A percentile compares a stretch with the other conserved stretches of the same genome.
Conservation (phyloP, 73 alveolate species). For the Tetrahymena elliotti region DNA sequence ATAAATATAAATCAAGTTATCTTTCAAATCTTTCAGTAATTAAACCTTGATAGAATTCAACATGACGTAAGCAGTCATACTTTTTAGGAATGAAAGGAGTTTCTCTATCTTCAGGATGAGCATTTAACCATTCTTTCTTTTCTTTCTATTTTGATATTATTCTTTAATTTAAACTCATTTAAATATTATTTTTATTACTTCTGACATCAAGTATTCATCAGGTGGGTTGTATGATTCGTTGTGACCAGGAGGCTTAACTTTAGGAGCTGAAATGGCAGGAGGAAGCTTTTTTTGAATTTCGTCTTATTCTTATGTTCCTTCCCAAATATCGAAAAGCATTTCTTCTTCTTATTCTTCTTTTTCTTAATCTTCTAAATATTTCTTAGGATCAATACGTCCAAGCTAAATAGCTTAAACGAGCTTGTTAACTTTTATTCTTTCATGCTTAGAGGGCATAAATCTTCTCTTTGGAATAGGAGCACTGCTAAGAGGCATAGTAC, state of each 20-base stretch:
- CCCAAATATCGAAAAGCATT: constrained; percentile 71
- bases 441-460: constrained; percentile 86
- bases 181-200: not conserved
- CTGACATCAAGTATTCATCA: constrained; percentile 73
- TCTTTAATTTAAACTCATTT: not conserved
- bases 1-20: constrained; percentile 88
- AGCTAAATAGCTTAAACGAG: constrained; percentile 79
- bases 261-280: constrained; percentile 85
- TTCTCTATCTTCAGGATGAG: constrained; percentile 72
- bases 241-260: constrained; percentile 85
- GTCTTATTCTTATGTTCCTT: constrained; percentile 55
- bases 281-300: constrained; percentile 54
- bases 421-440: constrained; percentile 78
- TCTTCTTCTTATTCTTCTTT: constrained; percentile 50
- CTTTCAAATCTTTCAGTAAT: constrained; percentile 91
- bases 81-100: constrained; percentile 60
- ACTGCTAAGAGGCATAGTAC: constrained; percentile 66
- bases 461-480: constrained; percentile 81
- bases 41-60: constrained; percentile 83
- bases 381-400: constrained; percentile 73
- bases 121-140: constrained; percentile 56
- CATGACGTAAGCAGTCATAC: constrained; percentile 80
- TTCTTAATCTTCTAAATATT: constrained; percentile 30
- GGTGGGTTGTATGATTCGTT: constrained; percentile 94
- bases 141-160: constrained; percentile 39